These are phyloP conservation scores for Solanum sejunctum DNA, from an alignment of 257 asterid species.

Conservation along the genomic window DNA sequence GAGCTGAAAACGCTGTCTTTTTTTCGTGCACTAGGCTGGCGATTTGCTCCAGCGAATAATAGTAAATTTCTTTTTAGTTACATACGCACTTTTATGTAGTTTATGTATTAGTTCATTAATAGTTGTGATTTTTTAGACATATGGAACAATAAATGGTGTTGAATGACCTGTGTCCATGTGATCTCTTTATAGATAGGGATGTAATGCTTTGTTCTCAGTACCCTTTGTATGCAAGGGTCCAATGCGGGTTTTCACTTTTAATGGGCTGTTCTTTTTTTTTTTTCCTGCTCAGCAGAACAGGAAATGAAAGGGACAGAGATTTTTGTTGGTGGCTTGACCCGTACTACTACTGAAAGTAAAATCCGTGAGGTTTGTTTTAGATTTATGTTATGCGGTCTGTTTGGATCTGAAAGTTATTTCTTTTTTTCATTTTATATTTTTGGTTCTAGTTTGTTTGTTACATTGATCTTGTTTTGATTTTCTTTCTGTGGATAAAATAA, in stretches of 20 bases:
- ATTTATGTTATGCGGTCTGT: neutral
- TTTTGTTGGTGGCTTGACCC: conserved; percentile 79
- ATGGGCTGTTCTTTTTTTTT: neutral
- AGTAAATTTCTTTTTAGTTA: conserved; percentile 7
- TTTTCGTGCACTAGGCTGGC: neutral
- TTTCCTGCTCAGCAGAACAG: neutral
- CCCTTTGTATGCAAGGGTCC: neutral
- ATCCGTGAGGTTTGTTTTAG: conserved; percentile 40
- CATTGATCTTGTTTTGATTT: neutral
- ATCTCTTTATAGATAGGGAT: neutral
- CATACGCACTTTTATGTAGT: neutral
- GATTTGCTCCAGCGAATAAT: conserved; percentile 5
- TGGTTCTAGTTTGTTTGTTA: neutral
- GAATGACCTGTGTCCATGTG: neutral
- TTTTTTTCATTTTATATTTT: neutral
- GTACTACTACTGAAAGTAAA: conserved; percentile 43
- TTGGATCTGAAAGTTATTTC: neutral
- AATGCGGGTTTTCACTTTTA: neutral
- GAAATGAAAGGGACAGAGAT: conserved; percentile 56
- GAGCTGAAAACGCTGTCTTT: neutral
- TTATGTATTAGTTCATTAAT: neutral
- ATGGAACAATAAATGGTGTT: neutral
- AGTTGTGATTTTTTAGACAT: neutral
- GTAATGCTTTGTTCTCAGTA: neutral
- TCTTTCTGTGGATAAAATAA: neutral